Evolutionary conservation across 164 flowering plant genomes (phyloP), one percentile per base, ranked within the genome.

Genomic region (Umbellularia californica): DNA sequence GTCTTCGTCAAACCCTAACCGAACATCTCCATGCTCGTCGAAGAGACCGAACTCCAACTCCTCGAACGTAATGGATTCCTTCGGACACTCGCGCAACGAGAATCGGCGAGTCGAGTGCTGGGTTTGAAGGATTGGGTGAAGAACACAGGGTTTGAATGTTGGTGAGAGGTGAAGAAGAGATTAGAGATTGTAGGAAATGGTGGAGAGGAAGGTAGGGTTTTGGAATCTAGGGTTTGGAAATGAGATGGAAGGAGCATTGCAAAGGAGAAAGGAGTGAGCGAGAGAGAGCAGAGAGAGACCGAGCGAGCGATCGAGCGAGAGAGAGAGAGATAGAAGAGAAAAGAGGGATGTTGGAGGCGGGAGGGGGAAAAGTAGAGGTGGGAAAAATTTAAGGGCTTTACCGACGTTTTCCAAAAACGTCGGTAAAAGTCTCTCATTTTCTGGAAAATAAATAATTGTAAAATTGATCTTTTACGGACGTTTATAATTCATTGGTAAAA

Each of bases 161-260:
- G 24, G 7, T 2, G 69, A 28, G 50, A 55, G 58, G 68, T 55
- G 14, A 30, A 17, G 76, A 68, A 30, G 70, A 30, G 50, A 41
- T 47, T 65, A 41, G 74, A 72, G 70, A 75, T 47, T 70, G 67
- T 64, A 55, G 14, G 24, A 6, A 71, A 50, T 33, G 69, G 47
- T 3, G 69, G 69, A 15, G 71, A 47, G 25, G 28, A 41, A 68
- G 74, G 65, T 74, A 19, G 77, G 75, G 50, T 4, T 30, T 30
- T 30, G 33, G 33, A 30, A 30, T 30, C 5, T 75, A n/a, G 77
- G 75, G 50, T 52, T 73, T 50, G 79, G 50, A 74, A 50, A 1
- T 72, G 82, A 52, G 88, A 52, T 24, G 76, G 85, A 33, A 82
- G 62, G 27, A 81, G 76, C 88, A 86, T 81, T 72, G 60, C 60